Conservation (phyloP, 2,329 filamentous ascomycete species). For the Sporothrix luriei region DNA sequence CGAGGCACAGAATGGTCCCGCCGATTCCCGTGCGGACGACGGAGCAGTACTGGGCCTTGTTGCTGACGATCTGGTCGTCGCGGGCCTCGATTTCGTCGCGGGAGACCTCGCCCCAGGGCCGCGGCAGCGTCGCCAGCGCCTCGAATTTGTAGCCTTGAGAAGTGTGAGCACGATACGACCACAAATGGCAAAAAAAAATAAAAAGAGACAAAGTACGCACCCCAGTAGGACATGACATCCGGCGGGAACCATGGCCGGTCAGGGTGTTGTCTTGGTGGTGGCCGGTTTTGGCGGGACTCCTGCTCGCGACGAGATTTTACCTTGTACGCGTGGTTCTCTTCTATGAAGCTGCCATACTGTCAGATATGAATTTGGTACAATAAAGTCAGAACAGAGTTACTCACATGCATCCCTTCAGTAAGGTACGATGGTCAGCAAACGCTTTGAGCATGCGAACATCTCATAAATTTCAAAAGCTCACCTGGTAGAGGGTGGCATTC, state of each 20-base stretch:
- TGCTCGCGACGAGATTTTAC: constrained; percentile 63
- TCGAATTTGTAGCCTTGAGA: constrained; percentile 96
- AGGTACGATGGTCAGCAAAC: constrained; percentile 1
- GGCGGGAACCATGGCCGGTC: constrained; percentile 52
- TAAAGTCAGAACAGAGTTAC: background rate
- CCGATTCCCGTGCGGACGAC: constrained; percentile 88
- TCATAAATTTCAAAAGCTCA: constrained; percentile 48
- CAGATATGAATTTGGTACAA: background rate
- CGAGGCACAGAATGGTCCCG: constrained; percentile 71
- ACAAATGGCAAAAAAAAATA: background rate
- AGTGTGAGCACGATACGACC: background rate
- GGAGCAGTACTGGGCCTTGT: constrained; percentile 93
- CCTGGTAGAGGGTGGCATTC: constrained; percentile 91
- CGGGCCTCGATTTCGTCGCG: constrained; percentile 79
- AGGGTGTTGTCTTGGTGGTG: constrained; percentile 41
- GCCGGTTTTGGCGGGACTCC: constrained; percentile 50
- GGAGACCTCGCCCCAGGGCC: constrained; percentile 70
- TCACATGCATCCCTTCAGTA: constrained; percentile 34
- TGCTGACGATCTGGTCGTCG: constrained; percentile 73
- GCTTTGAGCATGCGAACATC: background rate
- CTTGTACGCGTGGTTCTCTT: constrained; percentile 82
- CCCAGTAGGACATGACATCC: constrained; percentile 92
- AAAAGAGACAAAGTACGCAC: constrained; percentile 48
- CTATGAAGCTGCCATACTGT: constrained; percentile 69
- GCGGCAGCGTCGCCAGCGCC: constrained; percentile 74